These are phyloP conservation scores for Daldinia decipiens DNA, from an alignment of 495 filamentous ascomycete species.

Conservation along the genomic window DNA sequence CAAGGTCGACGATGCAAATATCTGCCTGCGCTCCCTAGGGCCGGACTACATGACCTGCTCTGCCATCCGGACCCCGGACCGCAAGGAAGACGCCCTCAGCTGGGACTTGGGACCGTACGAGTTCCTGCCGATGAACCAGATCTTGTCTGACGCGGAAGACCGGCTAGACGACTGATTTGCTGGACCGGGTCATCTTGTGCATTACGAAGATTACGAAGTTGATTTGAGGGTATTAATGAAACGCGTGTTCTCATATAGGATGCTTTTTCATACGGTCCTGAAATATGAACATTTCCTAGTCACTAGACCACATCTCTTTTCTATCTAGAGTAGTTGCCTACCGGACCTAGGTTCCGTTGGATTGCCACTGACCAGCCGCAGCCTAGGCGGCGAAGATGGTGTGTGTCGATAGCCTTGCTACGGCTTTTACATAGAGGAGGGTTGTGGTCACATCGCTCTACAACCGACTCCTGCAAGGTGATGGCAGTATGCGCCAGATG, in stretches of 20 bases:
- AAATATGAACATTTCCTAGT: constrained; percentile 16
- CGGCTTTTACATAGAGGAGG: constrained; percentile 6
- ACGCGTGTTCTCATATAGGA: constrained; percentile 8
- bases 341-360: background rate
- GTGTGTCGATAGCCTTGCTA: background rate
- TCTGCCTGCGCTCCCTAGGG: constrained; percentile 54
- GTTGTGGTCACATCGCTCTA: constrained; percentile 30
- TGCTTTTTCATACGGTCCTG: background rate
- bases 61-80: constrained; percentile 54
- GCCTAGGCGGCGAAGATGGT: constrained; percentile 11
- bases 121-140: constrained; percentile 51
- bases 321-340: constrained; percentile 4
- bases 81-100: constrained; percentile 49
- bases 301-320: constrained; percentile 17
- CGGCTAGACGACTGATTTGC: constrained; percentile 23
- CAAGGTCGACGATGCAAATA: constrained; percentile 56
- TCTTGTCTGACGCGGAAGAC: constrained; percentile 53
- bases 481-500: constrained; percentile 27
- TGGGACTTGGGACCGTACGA: constrained; percentile 54
- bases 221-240: background rate
- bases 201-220: constrained; percentile 13
- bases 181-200: background rate
- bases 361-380: background rate
- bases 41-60: constrained; percentile 60
- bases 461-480: constrained; percentile 31